phyloP scores from a whole-genome alignment of 441 rosid species.

The Melastoma candidum region DNA sequence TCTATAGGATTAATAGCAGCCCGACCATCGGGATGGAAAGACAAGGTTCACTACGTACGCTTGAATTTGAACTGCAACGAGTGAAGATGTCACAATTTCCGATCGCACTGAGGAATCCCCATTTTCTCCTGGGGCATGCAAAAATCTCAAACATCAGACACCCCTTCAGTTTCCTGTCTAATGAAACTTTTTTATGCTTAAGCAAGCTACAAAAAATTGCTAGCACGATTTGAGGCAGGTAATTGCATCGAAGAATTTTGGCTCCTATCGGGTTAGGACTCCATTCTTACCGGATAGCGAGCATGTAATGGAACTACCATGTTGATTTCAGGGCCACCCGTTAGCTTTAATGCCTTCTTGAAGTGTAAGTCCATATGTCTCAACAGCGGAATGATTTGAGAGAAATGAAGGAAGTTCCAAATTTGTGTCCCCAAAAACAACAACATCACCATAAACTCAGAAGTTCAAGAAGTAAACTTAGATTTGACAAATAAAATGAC shows the following conservation, averaged over 20 bases:
- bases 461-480: neutral
- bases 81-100: constrained; percentile 56
- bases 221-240: neutral
- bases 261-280: neutral
- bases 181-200: neutral
- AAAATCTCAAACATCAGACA: constrained; percentile 5
- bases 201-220: neutral
- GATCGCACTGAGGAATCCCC: constrained; percentile 54
- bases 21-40: constrained; percentile 20
- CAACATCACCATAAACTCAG: constrained; percentile 44
- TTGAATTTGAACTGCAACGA: constrained; percentile 26
- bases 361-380: constrained; percentile 44
- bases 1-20: constrained; percentile 10
- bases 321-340: constrained; percentile 32
- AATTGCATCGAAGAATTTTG: neutral
- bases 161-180: neutral
- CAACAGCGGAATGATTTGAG: constrained; percentile 66
- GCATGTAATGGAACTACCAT: constrained; percentile 70
- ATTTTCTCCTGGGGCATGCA: constrained; percentile 49
- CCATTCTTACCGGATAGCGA: constrained; percentile 55
- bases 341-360: constrained; percentile 14
- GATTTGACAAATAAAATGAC: constrained; percentile 10
- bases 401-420: constrained; percentile 75
- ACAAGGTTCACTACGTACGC: constrained; percentile 24
- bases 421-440: constrained; percentile 76